These are phyloP conservation scores for Rhizopus stolonifer DNA, from an alignment of 371 early-diverging fungal genomes.

Conservation along the genomic window DNA sequence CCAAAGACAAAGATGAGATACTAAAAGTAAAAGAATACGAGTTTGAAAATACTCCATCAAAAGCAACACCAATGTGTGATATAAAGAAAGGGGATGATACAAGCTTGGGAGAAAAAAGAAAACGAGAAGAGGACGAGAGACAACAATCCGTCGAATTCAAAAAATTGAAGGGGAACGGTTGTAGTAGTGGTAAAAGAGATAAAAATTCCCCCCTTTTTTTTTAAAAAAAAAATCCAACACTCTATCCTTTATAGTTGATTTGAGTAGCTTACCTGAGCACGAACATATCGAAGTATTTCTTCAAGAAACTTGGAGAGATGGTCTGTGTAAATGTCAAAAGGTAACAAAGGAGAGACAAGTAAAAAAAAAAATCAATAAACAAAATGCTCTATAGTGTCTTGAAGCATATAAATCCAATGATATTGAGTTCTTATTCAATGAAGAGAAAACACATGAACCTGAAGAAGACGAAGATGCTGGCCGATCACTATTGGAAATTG, in stretches of 20 bases:
- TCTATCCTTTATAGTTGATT: conserved; percentile 11
- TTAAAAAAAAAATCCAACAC: too few species aligned
- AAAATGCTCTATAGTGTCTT: conserved; percentile 15
- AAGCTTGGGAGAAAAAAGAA: conserved; percentile 14
- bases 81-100: not conserved
- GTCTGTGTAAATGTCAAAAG: conserved; percentile 43
- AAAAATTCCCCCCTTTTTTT: not conserved
- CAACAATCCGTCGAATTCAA: not conserved
- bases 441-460: conserved; percentile 46
- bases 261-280: conserved; percentile 12
- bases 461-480: conserved; percentile 57
- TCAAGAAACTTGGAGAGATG: conserved; percentile 51
- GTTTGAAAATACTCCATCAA: too few species aligned
- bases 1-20: too few species aligned
- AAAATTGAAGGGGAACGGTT: conserved; percentile 5
- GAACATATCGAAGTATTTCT: conserved; percentile 47
- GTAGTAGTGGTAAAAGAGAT: conserved; percentile 12
- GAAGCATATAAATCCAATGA: conserved; percentile 19
- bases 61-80: too few species aligned
- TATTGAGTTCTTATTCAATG: conserved; percentile 31
- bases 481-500: conserved; percentile 72
- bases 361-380: not conserved
- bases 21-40: too few species aligned
- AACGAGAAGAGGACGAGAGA: conserved; percentile 2
- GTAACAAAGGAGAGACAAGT: conserved; percentile 31